These are phyloP conservation scores for Rhodotorula paludigena DNA, from an alignment of 768 basidiomycete species.

Conservation along the genomic window DNA sequence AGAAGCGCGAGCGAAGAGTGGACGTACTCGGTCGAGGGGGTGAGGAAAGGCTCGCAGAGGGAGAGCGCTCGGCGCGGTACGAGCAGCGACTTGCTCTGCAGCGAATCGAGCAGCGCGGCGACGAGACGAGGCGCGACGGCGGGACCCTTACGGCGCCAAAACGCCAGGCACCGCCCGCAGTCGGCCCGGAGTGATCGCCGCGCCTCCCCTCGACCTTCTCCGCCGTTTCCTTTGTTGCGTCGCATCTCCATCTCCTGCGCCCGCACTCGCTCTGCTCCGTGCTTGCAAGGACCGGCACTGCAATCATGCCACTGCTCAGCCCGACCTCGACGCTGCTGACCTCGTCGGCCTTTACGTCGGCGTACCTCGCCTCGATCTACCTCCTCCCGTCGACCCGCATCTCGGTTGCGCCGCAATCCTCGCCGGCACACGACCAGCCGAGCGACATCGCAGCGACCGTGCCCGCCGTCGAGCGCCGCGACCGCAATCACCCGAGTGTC, in stretches of 20 bases:
- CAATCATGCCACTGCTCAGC: conserved; percentile 1
- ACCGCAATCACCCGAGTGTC: conserved; percentile 74
- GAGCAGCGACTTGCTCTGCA: no score
- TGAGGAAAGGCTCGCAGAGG: no score
- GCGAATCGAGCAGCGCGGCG: no score
- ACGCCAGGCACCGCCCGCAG: no score
- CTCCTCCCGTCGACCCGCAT: conserved; percentile 62
- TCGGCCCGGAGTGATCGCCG: no score
- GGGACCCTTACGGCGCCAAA: no score
- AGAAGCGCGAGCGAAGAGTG: no score
- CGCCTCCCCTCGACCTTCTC: no score
- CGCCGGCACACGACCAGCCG: conserved; percentile 41
- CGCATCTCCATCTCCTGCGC: not conserved
- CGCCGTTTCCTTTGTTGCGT: not conserved
- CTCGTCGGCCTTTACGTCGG: conserved; percentile 58
- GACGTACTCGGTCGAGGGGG: no score
- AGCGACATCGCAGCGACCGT: conserved; percentile 33
- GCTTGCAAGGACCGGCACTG: not conserved
- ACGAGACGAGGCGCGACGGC: no score
- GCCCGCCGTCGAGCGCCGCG: conserved; percentile 51
- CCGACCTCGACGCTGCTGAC: conserved; percentile 44
- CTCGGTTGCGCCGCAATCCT: conserved; percentile 38
- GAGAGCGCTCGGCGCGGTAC: no score
- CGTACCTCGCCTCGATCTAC: conserved; percentile 82
- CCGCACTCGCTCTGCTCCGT: not conserved